A percentile compares a stretch with the other conserved stretches of the same genome.
Evolutionary conservation across 495 filamentous ascomycete species (phyloP).

Genomic region (Achaetomiella virescens): DNA sequence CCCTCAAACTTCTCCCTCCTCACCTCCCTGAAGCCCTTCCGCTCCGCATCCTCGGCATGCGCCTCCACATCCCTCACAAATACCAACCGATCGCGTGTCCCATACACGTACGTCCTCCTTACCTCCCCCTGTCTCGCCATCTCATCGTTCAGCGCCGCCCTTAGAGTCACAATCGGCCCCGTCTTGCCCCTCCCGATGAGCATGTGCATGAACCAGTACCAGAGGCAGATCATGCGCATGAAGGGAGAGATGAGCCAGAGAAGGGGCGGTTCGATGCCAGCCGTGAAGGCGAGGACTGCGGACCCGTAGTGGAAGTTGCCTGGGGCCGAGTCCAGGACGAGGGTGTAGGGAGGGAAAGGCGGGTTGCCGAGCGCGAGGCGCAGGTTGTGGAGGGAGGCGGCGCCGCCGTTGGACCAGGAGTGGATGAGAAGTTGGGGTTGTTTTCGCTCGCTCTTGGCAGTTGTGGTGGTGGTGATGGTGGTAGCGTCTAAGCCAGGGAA

Average conservation of each 20-base stretch:
- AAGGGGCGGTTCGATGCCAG: constrained; percentile 14
- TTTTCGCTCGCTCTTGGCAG: background rate
- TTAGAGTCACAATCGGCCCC: constrained; percentile 23
- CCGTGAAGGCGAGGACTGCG: constrained; percentile 23
- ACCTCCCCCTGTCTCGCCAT: constrained; percentile 26
- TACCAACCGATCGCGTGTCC: constrained; percentile 35
- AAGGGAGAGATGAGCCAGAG: constrained; percentile 24
- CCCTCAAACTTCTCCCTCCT: constrained; percentile 32
- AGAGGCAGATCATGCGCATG: constrained; percentile 22
- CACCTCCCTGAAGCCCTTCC: constrained; percentile 28
- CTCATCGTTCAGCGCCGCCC: constrained; percentile 29
- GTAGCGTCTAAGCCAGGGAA: constrained; percentile 2
- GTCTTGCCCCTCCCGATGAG: constrained; percentile 16
- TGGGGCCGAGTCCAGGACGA: constrained; percentile 39
- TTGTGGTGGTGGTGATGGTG: background rate
- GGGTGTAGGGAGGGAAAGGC: constrained; percentile 25
- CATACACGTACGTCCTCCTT: constrained; percentile 39
- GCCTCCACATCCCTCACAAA: constrained; percentile 34
- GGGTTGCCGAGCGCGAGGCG: constrained; percentile 22
- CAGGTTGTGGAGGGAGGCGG: constrained; percentile 21
- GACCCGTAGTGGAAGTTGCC: constrained; percentile 27
- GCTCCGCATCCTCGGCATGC: constrained; percentile 31
- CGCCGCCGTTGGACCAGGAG: constrained; percentile 42
- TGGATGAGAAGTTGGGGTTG: constrained; percentile 36
- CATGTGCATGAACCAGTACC: constrained; percentile 26